Base-by-base conservation (phyloP, 2,329 filamentous ascomycete species). In the Cladosporium sp. region DNA sequence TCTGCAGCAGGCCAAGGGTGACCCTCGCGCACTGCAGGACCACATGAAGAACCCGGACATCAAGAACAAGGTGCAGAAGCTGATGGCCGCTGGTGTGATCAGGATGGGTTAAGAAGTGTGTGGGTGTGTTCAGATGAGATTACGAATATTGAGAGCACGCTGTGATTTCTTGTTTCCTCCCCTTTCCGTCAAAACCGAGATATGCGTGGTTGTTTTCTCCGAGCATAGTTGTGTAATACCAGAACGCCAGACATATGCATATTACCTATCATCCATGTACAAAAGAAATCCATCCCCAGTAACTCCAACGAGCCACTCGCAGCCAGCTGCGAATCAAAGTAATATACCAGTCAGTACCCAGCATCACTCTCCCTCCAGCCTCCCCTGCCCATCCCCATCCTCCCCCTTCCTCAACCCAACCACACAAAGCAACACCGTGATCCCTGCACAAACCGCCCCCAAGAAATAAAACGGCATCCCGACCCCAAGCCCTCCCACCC, bases 21-120 rank as follows among this genome's bases (percentile, higher is more conserved):
- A 99, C 75, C 95, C 95, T 21, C 90, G 90, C 58, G 95, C 95
- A 55, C 86, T 99, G 69, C 90, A 96, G 77, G 94, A 99, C 79
- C 96, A 99, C 80, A 97, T 99, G 91, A 91, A 89, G 83, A 99
- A 98, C 83, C 87, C 92, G 0, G 86, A 84, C 66, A 91, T 99
- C 72, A 86, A 89, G 67, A 86, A 86, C 73, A 97, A 97, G 86
- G 91, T 99, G 70, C 92, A 97, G 84, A 97, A 97, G 82, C 83
- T 98, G 73, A 89, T 97, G 71, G 92, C 92, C 64, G 93, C 94
- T 52, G 93, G 95, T 75, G 93, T 97, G 16, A 97, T 97, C 59
- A 67, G 74, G 40, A 68, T 77, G 67, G 76, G 76, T 59, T 59
- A 40, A 40, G 12, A 21, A 29, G 23, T 50, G 23, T 52, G 49